Evolutionary conservation across 257 asterid genomes (phyloP).

Genomic region (Datura wrightii): DNA sequence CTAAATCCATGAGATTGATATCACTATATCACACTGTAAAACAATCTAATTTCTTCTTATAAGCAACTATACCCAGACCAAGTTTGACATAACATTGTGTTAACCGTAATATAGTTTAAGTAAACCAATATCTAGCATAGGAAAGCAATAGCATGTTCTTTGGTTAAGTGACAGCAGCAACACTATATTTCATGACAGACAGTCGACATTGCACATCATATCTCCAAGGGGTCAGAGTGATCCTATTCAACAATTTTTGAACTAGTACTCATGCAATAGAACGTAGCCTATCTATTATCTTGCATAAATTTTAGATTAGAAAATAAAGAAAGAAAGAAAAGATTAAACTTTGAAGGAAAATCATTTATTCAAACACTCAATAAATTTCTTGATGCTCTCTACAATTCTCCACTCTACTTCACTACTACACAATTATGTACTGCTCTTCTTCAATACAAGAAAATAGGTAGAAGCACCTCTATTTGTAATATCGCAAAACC

Average conservation of each 20-base stretch:
- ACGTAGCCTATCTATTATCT: background rate
- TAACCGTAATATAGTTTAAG: background rate
- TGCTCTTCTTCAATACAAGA: too few species aligned
- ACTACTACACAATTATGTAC: too few species aligned
- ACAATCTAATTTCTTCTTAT: background rate
- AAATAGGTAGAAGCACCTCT: too few species aligned
- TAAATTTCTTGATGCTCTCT: too few species aligned
- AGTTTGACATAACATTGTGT: background rate
- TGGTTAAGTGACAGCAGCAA: background rate
- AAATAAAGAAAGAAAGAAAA: background rate
- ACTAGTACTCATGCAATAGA: background rate
- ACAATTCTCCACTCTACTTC: too few species aligned
- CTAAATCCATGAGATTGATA: background rate
- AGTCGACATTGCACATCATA: background rate
- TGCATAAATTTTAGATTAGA: background rate
- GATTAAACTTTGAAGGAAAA: background rate
- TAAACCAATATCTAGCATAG: background rate
- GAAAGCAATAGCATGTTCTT: background rate
- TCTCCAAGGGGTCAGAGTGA: background rate
- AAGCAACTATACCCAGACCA: background rate
- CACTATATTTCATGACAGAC: background rate
- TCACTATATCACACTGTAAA: background rate
- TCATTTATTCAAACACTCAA: too few species aligned
- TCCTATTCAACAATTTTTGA: background rate
- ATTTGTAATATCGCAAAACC: too few species aligned